Conservation (phyloP, 257 asterid genomes). For the Datura wrightii region DNA sequence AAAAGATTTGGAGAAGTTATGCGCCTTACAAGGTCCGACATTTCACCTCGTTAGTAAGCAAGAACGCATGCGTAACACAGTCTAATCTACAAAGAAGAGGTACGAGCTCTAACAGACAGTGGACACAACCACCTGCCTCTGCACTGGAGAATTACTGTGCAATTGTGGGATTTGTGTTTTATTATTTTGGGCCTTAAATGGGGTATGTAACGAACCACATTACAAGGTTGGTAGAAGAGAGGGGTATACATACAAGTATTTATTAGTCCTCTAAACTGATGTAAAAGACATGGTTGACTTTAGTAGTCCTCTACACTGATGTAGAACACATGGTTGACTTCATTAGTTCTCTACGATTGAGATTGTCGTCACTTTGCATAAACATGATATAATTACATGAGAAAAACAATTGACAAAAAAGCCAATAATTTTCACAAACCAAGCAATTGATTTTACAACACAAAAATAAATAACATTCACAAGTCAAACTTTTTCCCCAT, state of each 20-base stretch:
- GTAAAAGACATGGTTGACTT: no score
- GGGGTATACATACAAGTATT: neutral
- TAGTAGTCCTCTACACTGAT: no score
- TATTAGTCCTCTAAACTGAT: no score
- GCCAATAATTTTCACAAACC: neutral
- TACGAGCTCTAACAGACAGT: neutral
- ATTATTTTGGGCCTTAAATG: neutral
- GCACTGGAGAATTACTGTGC: neutral
- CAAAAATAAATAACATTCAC: neutral
- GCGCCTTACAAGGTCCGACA: neutral
- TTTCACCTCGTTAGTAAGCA: neutral
- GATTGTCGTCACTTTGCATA: neutral
- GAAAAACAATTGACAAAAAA: neutral
- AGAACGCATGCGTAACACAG: neutral
- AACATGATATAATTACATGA: neutral
- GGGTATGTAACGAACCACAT: neutral
- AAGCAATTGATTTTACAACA: slow-evolving; percentile 6
- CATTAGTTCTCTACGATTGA: neutral
- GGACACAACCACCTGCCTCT: neutral
- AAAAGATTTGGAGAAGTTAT: neutral
- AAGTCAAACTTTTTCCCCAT: neutral
- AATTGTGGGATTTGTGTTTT: neutral
- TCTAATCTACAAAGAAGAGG: neutral
- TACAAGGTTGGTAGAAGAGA: neutral
- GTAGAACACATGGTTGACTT: no score